A percentile compares a stretch with the other conserved stretches of the same genome.
Evolutionary conservation across 208 protist genomes (phyloP).

Genomic region (Wallacemonas rigidus): DNA sequence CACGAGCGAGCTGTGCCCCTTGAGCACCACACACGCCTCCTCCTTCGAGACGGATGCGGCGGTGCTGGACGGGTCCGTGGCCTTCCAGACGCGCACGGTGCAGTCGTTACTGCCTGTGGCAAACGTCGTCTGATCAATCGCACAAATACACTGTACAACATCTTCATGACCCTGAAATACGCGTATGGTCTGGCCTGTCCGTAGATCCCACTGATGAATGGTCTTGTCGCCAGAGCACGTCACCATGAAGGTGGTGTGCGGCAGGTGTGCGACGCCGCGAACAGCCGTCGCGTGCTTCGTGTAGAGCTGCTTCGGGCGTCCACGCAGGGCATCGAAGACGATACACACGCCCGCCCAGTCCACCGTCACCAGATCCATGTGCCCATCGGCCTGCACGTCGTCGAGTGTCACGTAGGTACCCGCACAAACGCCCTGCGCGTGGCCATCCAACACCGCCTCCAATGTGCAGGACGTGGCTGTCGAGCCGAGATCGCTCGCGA

Average conservation of each 20-base stretch:
- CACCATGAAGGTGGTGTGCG: constrained; percentile 47
- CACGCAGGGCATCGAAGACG: constrained; percentile 67
- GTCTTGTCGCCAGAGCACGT: constrained; percentile 85
- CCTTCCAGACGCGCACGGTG: constrained; percentile 50
- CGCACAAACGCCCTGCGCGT: constrained; percentile 63
- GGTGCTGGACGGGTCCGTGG: constrained; percentile 2
- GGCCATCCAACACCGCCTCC: constrained; percentile 73
- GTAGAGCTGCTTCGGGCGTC: constrained; percentile 52
- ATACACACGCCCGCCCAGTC: constrained; percentile 70
- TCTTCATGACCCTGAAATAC: constrained; percentile 54
- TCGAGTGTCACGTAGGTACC: constrained; percentile 36
- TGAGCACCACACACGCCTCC: constrained; percentile 20
- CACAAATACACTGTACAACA: constrained; percentile 51
- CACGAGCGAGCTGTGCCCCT: constrained; percentile 67
- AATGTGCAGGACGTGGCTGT: constrained; percentile 22
- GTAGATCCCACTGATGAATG: constrained; percentile 67
- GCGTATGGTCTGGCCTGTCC: constrained; percentile 43
- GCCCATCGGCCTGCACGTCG: constrained; percentile 5
- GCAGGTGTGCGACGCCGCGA: constrained; percentile 60
- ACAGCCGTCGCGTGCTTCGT: constrained; percentile 59
- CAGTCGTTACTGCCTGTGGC: constrained; percentile 60
- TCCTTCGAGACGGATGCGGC: not conserved
- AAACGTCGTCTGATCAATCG: constrained; percentile 39
- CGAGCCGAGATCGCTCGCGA: constrained; percentile 1
- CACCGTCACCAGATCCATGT: constrained; percentile 67